Evolutionary conservation across 2,329 filamentous ascomycete genomes (phyloP), one percentile per base, ranked within the genome.

Genomic region (Diaporthe citri): DNA sequence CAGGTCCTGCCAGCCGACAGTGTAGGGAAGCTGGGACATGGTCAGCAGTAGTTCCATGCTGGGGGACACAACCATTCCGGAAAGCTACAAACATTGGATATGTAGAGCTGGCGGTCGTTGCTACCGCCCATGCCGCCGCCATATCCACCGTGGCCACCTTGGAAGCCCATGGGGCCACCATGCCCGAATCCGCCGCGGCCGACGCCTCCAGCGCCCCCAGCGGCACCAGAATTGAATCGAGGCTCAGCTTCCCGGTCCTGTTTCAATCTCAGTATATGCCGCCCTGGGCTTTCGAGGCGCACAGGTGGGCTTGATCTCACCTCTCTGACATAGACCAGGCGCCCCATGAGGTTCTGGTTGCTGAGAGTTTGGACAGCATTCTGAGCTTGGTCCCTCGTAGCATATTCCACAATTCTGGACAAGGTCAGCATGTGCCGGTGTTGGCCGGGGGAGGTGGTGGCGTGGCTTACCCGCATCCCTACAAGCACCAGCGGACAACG

Each of bases 271-370:
- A 79, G 72, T 72, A 77, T 31, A 77, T 25, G 60, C 3, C 41
- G 52, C 28, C 34, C n/a, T 15, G 4, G 31, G 75, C 69, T 41
- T 43, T 75, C 34, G 71, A 52, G 55, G 20, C 52, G 39, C 20
- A 51, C 48, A 72, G 36, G 55, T 31, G 25, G 22, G 10, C 17
- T 51, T 10, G 17, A 67, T 82, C 88, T 81, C 90, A 97, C 96
- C 91, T 99, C 97, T 87, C 97, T 94, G 85, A 99, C 97, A 85
- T 99, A 99, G 84, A 99, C 95, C 81, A 99, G 93, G 85, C 97
- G 93, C 76, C 97, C 97, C 96, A 98, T 98, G 77, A 99, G 90
- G 85, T 97, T 98, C 87, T 98, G 96, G 89, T 99, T 99, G 91
- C 96, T 98, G 87, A 99, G 94, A 84, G 95, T 97, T 86, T 94